These are phyloP conservation scores for Hydnomerulius pinastri DNA, from an alignment of 768 basidiomycete genomes.

Conservation along the genomic window DNA sequence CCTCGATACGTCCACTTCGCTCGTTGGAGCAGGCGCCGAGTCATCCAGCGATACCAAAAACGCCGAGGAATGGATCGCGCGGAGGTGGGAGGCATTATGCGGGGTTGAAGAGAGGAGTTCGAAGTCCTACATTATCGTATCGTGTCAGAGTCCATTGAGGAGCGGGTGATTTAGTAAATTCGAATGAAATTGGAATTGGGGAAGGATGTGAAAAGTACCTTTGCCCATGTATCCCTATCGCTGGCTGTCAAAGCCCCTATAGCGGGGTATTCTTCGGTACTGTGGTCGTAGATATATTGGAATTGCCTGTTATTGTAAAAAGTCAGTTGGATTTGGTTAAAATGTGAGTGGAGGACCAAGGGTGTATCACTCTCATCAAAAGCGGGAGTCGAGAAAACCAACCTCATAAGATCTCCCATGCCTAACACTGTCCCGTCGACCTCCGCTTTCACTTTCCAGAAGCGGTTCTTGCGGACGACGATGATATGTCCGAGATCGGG, in stretches of 20 bases:
- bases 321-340: no score
- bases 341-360: no score
- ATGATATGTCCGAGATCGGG: conserved; percentile 73
- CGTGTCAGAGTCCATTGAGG: background rate
- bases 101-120: conserved; percentile 56
- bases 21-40: conserved; percentile 44
- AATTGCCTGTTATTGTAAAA: conserved; percentile 55
- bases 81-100: conserved; percentile 63
- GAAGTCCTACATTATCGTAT: conserved; percentile 53
- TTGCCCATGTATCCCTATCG: conserved; percentile 88
- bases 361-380: background rate
- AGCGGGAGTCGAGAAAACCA: conserved; percentile 12
- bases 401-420: conserved; percentile 68
- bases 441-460: conserved; percentile 77
- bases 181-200: background rate
- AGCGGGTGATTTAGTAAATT: background rate
- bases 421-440: conserved; percentile 59
- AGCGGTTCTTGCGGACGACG: conserved; percentile 80
- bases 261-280: conserved; percentile 62
- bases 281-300: conserved; percentile 67
- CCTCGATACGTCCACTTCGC: conserved; percentile 61
- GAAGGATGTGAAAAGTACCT: conserved; percentile 44
- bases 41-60: conserved; percentile 83
- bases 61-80: conserved; percentile 81
- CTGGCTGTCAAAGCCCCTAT: conserved; percentile 79